These are phyloP conservation scores for Copromyces sp. DNA, from an alignment of 495 filamentous ascomycete species.

Conservation along the genomic window DNA sequence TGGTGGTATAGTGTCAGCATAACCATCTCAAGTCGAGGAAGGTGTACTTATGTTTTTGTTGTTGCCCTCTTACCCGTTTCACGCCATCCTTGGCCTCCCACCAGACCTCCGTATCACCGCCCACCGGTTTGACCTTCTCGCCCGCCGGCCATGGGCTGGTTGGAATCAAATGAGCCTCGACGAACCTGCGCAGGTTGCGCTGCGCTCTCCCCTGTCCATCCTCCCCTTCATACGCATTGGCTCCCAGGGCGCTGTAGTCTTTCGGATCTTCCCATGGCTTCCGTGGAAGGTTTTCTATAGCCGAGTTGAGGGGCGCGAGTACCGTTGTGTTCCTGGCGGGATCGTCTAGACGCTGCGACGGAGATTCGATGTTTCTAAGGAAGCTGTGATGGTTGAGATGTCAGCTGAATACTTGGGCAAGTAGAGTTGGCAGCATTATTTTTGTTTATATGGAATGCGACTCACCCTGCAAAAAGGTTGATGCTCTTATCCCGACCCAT, in stretches of 20 bases:
- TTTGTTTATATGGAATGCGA: background rate
- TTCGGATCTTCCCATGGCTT: slow-evolving; percentile 91
- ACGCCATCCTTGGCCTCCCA: slow-evolving; percentile 68
- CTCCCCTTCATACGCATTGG: slow-evolving; percentile 69
- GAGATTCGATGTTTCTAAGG: slow-evolving; percentile 65
- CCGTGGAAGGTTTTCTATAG: slow-evolving; percentile 64
- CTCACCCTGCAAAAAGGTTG: slow-evolving; percentile 68
- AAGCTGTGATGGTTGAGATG: slow-evolving; percentile 29
- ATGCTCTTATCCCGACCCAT: slow-evolving; percentile 72
- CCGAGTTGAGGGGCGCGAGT: slow-evolving; percentile 76
- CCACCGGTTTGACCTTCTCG: slow-evolving; percentile 60
- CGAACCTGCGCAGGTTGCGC: slow-evolving; percentile 70
- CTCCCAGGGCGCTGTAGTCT: slow-evolving; percentile 65
- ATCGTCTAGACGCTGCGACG: slow-evolving; percentile 63
- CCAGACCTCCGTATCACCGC: slow-evolving; percentile 57
- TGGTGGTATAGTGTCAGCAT: background rate
- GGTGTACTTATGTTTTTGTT: background rate
- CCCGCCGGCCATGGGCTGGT: slow-evolving; percentile 70
- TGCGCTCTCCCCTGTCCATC: slow-evolving; percentile 72
- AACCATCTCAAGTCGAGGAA: background rate
- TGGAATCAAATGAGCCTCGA: slow-evolving; percentile 76
- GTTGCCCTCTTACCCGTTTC: slow-evolving; percentile 48
- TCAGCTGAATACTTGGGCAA: background rate
- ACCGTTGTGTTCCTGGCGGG: slow-evolving; percentile 69
- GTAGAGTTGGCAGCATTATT: background rate